phyloP scores from a whole-genome alignment of 2,329 filamentous ascomycete species.

The Sarocladium kiliense region DNA sequence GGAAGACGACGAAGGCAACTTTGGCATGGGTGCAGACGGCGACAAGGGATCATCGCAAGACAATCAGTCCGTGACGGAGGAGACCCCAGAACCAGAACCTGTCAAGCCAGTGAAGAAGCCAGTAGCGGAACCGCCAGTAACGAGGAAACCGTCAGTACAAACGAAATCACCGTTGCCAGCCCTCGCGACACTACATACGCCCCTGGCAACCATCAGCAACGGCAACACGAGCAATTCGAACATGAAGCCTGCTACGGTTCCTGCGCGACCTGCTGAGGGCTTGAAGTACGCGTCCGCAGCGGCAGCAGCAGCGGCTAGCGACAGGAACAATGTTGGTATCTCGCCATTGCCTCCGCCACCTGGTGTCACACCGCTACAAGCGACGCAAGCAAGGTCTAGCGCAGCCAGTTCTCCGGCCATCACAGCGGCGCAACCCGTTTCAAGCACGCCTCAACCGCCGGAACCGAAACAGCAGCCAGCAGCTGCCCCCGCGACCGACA shows the following conservation, averaged over 20 bases:
- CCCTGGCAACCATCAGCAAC: conserved; percentile 57
- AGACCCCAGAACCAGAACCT: conserved; percentile 56
- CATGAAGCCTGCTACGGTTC: conserved; percentile 92
- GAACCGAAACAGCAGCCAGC: conserved; percentile 23
- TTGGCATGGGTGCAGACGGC: conserved; percentile 72
- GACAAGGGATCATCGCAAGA: conserved; percentile 95
- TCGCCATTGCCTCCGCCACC: conserved; percentile 89
- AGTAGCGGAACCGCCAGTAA: conserved; percentile 40
- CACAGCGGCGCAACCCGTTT: conserved; percentile 40
- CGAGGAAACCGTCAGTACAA: conserved; percentile 77
- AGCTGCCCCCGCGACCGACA: conserved; percentile 18
- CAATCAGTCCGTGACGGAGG: conserved; percentile 85
- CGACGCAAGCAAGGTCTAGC: conserved; percentile 47
- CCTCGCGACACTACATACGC: conserved; percentile 81
- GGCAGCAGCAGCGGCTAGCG: conserved; percentile 84
- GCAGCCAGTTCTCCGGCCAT: conserved; percentile 50
- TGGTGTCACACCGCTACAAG: conserved; percentile 43
- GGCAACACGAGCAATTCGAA: conserved; percentile 46
- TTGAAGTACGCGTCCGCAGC: conserved; percentile 97
- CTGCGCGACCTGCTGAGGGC: conserved; percentile 79
- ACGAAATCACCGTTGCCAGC: conserved; percentile 93
- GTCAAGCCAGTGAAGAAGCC: conserved; percentile 30
- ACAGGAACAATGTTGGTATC: conserved; percentile 85
- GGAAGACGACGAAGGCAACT: conserved; percentile 85
- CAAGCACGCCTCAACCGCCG: conserved; percentile 16